These are phyloP conservation scores for Calonectria hawksworthii DNA, from an alignment of 2,329 filamentous ascomycete species.

Conservation along the genomic window DNA sequence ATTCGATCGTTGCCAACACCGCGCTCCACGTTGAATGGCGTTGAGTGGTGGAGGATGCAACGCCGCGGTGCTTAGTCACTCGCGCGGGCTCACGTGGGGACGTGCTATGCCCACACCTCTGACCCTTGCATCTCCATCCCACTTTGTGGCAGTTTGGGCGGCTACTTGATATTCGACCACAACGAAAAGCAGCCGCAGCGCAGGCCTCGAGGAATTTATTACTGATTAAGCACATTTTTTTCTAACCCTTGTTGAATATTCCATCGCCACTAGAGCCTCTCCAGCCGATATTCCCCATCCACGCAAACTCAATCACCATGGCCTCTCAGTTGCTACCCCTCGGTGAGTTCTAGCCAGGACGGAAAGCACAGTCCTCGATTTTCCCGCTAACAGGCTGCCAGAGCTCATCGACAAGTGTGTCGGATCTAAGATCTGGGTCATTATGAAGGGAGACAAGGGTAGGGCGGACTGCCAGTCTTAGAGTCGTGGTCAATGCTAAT, in stretches of 20 bases:
- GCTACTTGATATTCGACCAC: conserved; percentile 27
- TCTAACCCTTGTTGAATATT: not conserved
- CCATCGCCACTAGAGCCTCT: not conserved
- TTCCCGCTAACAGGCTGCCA: conserved; percentile 55
- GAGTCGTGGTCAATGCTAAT: conserved; percentile 26
- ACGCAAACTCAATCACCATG: conserved; percentile 61
- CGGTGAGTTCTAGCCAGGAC: conserved; percentile 61
- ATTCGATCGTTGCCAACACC: conserved; percentile 27
- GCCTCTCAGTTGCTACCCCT: conserved; percentile 81
- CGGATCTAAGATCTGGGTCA: conserved; percentile 96
- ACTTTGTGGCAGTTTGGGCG: conserved; percentile 44
- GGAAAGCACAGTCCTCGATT: conserved; percentile 2
- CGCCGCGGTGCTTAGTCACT: conserved; percentile 52
- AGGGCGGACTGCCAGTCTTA: conserved; percentile 6
- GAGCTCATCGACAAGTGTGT: conserved; percentile 99
- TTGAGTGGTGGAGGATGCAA: conserved; percentile 23
- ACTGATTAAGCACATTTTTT: not conserved
- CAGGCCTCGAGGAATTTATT: not conserved
- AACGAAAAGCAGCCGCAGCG: conserved; percentile 2
- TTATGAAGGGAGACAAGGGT: conserved; percentile 99
- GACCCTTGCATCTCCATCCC: conserved; percentile 43
- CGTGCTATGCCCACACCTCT: conserved; percentile 42
- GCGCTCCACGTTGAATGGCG: conserved; percentile 20
- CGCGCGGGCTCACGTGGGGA: conserved; percentile 52
- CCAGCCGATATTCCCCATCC: conserved; percentile 9